Evolutionary conservation across 495 filamentous ascomycete species (phyloP), one percentile per base, ranked within the genome.

Genomic region (Penicillium coffeae): DNA sequence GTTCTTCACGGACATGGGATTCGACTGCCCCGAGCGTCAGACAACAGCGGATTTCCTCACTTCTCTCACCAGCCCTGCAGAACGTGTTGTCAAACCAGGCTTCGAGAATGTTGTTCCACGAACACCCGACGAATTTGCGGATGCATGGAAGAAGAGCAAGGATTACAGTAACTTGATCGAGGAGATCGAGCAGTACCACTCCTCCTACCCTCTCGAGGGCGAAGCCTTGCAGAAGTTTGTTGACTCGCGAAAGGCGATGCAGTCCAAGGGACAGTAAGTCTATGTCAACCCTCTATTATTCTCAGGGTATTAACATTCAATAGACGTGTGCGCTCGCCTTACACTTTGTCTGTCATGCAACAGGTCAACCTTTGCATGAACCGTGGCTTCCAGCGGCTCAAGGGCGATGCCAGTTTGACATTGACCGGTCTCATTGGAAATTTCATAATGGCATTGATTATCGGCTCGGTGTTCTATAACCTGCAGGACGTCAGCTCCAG

Each of bases 401-500:
- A 69, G 42, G 87, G 86, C 34, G 91, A 96, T 59, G 81, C 86
- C 30, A 88, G 78, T 63, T 70, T 94, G 55, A 87, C 86, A 1
- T 48, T 94, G 18, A 81, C 80, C 5, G 73, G 82, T 37, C 71
- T 95, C n/a, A 78, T 96, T 52, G 88, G 84, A 42, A 93, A 96
- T 62, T 75, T 81, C 45, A 70, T 83, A 54, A 87, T 95, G 82
- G 79, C 89, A 32, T 73, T 97, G 45, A 86, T 97, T 61, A 84
- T 96, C 61, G 83, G 86, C 39, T 88, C 82, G 60, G 87, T 96
- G 45, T 97, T 95, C 73, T 96, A 82, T 71, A 86, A 95, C 52
- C 63, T 95, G 15, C 60, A 77, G 20, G 63, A 59, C 1, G 73
- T 74, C 22, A 89, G 89, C 5, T 58, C 63, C 16, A 88, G 81